Evolutionary conservation across 257 asterid genomes (phyloP).

Genomic region (Buddleja alternifolia): DNA sequence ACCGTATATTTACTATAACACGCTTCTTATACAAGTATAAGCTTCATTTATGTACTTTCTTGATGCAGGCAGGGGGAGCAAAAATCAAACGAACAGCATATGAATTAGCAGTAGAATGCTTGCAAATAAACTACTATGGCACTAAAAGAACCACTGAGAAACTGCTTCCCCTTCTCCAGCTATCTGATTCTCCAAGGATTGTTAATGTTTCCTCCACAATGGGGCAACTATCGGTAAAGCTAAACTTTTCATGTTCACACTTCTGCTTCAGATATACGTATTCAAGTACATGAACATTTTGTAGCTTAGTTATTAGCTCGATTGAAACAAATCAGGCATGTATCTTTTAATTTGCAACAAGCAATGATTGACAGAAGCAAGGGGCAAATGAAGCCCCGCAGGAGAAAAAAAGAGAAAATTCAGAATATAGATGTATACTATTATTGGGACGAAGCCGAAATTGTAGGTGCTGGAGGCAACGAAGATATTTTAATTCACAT

Average conservation of each 20-base stretch:
- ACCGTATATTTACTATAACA: not conserved
- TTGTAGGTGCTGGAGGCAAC: no score
- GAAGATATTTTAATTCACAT: no score
- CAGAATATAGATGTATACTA: no score
- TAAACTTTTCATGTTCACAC: not conserved
- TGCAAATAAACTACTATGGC: constrained; percentile 46
- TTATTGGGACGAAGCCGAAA: no score
- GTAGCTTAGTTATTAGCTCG: no score
- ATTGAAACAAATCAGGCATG: no score
- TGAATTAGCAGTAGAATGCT: constrained; percentile 33
- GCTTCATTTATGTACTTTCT: not conserved
- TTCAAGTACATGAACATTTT: no score
- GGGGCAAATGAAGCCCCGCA: no score
- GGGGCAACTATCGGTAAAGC: constrained; percentile 38
- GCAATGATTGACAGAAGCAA: no score
- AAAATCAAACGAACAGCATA: constrained; percentile 20
- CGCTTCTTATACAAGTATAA: not conserved
- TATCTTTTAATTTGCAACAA: no score
- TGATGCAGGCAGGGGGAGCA: constrained; percentile 3
- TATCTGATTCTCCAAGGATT: constrained; percentile 49
- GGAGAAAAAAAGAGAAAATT: no score
- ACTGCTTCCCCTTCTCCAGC: constrained; percentile 44
- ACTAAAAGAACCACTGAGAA: constrained; percentile 41
- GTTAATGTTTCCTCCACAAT: constrained; percentile 46
- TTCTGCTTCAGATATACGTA: no score